Evolutionary conservation across 129 eudicot species (phyloP).

Genomic region (Chrysanthemum lavandulifolium): DNA sequence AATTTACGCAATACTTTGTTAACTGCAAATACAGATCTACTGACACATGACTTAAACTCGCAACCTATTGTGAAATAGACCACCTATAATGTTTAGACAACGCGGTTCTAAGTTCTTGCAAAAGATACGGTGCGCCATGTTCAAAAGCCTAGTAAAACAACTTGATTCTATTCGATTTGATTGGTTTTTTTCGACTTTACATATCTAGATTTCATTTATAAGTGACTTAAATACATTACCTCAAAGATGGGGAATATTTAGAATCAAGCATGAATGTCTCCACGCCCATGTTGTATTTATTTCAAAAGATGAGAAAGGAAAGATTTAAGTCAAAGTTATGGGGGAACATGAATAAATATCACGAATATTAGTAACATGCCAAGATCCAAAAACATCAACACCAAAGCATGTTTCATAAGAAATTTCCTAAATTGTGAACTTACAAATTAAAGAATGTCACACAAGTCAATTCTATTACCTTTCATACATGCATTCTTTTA

Average conservation of each 20-base stretch:
- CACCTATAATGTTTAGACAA: too few relatives aligned
- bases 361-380: constrained; percentile 33
- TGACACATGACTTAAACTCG: too few relatives aligned
- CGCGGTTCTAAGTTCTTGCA: too few relatives aligned
- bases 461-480: constrained; percentile 5
- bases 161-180: not conserved
- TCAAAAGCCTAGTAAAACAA: too few relatives aligned
- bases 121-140: too few relatives aligned
- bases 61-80: too few relatives aligned
- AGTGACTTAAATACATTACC: not conserved
- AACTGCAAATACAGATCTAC: too few relatives aligned
- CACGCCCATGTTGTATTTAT: constrained; percentile 20
- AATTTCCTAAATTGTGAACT: not conserved
- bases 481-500: too few relatives aligned
- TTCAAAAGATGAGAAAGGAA: constrained; percentile 10
- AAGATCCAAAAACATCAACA: constrained; percentile 30
- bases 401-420: constrained; percentile 5
- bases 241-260: not conserved
- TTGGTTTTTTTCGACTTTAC: constrained; percentile 3
- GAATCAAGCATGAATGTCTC: constrained; percentile 9
- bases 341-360: constrained; percentile 19
- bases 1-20: too few relatives aligned
- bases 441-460: not conserved
- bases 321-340: constrained; percentile 25
- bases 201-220: not conserved